Base-by-base conservation (phyloP, 2,329 filamentous ascomycete genomes). In the Fragosphaeria purpurea region DNA sequence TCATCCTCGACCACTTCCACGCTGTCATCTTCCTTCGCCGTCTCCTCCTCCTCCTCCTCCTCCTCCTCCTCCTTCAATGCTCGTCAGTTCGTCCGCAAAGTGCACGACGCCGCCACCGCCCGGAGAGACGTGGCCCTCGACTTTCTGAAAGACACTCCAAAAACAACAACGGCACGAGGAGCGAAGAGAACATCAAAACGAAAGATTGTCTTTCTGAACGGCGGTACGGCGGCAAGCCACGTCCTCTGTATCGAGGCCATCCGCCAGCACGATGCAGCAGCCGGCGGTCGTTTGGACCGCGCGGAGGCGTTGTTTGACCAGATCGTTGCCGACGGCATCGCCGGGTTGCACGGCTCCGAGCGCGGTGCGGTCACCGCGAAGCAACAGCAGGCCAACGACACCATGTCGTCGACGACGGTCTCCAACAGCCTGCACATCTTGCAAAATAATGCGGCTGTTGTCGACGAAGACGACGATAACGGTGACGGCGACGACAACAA, bases 201-300 rank as follows among this genome's bases (percentile, higher is more conserved):
- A 12, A 72, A 73, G 51, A 61, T 83, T 5, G 79, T 81, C 7
- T 81, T 84, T 56, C 66, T 80, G 62, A 73, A 80, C 48, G 80
- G 80, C 4, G 79, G 80, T 8, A 77, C 75, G 4, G 68, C 74
- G 8, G 69, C 72, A 50, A 79, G 79, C 1, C 73, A 75, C 48
- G 64, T 72, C 6, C 65, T 73, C 31, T 83, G 79, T 57, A 71
- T 83, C 50, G 64, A 67, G 38, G 66, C 68, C 34, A 80, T 84
- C 47, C 74, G 73, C 61, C 63, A 75, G 47, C 66, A 77, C 52
- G 63, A 75, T 50, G 6, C 35, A 3, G 42, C 53, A 2, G 77
- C 75, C 1, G 59, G 68, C 40, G 77, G 76, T 2, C 68, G 79
- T 56, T 56, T 71, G 11, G 55, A 58, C n/a, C 67, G 68, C 51